phyloP scores from a whole-genome alignment of 192 early-diverging fungal genomes.

The Coemansia sp. region DNA sequence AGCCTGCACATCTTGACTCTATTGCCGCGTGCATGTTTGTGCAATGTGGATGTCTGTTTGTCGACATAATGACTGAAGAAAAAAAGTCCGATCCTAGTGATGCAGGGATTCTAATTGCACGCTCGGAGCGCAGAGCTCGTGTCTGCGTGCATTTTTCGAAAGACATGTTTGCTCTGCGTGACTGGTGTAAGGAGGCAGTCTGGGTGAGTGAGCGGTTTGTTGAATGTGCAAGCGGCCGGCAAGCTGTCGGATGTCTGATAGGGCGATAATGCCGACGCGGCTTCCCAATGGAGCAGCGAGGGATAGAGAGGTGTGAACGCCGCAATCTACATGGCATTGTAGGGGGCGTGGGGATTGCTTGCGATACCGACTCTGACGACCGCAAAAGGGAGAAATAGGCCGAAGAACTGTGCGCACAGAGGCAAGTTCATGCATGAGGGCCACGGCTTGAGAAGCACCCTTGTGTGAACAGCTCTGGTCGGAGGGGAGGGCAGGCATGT shows the following conservation, averaged over 20 bases:
- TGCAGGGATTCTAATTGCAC: not conserved
- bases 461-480: not conserved
- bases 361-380: not conserved
- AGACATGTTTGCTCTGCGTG: not conserved
- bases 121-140: not conserved
- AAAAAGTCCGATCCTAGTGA: not conserved
- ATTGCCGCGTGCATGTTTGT: not conserved
- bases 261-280: not conserved
- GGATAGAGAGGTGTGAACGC: not conserved
- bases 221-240: not conserved
- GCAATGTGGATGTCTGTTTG: not conserved
- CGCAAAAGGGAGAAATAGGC: not conserved
- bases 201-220: not conserved
- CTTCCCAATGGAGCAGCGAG: not conserved
- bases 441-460: not conserved
- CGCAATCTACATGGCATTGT: constrained; percentile 5
- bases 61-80: not conserved
- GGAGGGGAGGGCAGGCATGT: not conserved
- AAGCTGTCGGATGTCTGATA: not conserved
- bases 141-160: not conserved
- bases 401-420: constrained; percentile 2
- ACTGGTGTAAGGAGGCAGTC: not conserved
- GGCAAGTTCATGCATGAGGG: not conserved
- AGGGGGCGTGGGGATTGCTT: constrained; percentile 1
- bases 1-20: not conserved